Evolutionary conservation across 208 protist genomes (phyloP).

Genomic region (Wallacemonas rigidus): DNA sequence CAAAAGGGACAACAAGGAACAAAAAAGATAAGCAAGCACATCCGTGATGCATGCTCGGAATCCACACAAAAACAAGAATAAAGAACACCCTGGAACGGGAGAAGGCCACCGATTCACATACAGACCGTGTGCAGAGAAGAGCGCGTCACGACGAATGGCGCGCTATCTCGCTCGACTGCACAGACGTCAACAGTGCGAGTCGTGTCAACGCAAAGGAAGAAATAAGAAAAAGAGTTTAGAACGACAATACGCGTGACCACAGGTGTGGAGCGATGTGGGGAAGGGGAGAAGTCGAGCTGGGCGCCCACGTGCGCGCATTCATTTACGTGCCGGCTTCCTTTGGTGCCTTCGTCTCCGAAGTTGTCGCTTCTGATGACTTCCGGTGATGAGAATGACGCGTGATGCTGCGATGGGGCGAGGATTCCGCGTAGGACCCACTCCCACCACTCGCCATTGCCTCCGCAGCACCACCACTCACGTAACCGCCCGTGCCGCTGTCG

Average conservation of each 20-base stretch:
- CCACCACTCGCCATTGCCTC: background rate
- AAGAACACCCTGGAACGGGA: no score
- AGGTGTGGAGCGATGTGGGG: background rate
- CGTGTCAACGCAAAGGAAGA: conserved; percentile 16
- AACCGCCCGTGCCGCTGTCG: background rate
- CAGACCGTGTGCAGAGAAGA: background rate
- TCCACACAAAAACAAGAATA: conserved; percentile 5
- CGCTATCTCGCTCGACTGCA: no score
- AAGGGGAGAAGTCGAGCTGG: no score
- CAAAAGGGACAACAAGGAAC: background rate
- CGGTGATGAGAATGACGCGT: conserved; percentile 2
- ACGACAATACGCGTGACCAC: no score
- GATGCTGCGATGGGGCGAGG: background rate
- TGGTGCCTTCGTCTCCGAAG: no score
- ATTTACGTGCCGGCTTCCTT: no score
- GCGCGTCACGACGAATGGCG: background rate
- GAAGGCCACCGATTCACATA: no score
- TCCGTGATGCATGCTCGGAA: background rate
- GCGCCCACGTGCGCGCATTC: no score
- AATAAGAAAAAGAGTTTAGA: conserved; percentile 14
- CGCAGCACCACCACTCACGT: background rate
- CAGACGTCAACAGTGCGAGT: background rate
- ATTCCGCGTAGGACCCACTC: conserved; percentile 4
- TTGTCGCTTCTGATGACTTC: background rate
- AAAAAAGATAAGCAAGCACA: background rate